Conservation (phyloP, 495 filamentous ascomycete genomes). For the Aspergillus ostianus region DNA sequence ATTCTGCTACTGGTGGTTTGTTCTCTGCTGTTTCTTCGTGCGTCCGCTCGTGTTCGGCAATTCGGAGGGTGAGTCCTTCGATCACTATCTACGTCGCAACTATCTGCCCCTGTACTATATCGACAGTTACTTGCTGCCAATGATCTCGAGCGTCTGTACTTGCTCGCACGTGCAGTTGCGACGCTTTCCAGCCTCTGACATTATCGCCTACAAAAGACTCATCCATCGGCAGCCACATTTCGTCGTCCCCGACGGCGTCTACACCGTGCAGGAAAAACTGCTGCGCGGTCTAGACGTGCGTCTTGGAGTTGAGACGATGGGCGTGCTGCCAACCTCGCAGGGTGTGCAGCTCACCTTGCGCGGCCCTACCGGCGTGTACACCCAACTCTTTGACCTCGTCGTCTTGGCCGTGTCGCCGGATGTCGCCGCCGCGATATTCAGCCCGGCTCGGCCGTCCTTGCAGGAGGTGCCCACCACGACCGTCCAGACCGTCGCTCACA, state of each 20-base stretch:
- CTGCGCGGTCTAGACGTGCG: constrained; percentile 27
- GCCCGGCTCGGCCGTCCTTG: constrained; percentile 32
- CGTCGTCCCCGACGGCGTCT: constrained; percentile 44
- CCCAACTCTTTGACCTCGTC: constrained; percentile 33
- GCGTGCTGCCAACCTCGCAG: constrained; percentile 7
- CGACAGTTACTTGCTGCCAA: constrained; percentile 45
- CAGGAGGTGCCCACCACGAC: constrained; percentile 37
- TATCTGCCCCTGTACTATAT: constrained; percentile 40
- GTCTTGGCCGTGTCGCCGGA: constrained; percentile 45
- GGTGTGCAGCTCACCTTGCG: constrained; percentile 11
- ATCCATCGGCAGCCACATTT: constrained; percentile 47
- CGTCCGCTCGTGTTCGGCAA: constrained; percentile 8
- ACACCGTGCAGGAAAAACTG: constrained; percentile 41
- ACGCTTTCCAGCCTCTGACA: constrained; percentile 47
- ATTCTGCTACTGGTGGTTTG: constrained; percentile 45
- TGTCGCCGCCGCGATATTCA: constrained; percentile 37
- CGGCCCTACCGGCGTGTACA: background rate
- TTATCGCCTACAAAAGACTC: constrained; percentile 41
- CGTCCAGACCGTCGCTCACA: constrained; percentile 44
- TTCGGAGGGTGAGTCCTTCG: constrained; percentile 35
- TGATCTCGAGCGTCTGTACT: constrained; percentile 50
- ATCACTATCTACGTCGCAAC: constrained; percentile 42
- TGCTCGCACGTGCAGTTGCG: constrained; percentile 47
- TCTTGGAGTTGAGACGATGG: constrained; percentile 17
- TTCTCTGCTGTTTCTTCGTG: constrained; percentile 45